Evolutionary conservation across 345 rosid species (phyloP), one percentile per base, ranked within the genome.

Genomic region (Excoecaria cochinchinensis): DNA sequence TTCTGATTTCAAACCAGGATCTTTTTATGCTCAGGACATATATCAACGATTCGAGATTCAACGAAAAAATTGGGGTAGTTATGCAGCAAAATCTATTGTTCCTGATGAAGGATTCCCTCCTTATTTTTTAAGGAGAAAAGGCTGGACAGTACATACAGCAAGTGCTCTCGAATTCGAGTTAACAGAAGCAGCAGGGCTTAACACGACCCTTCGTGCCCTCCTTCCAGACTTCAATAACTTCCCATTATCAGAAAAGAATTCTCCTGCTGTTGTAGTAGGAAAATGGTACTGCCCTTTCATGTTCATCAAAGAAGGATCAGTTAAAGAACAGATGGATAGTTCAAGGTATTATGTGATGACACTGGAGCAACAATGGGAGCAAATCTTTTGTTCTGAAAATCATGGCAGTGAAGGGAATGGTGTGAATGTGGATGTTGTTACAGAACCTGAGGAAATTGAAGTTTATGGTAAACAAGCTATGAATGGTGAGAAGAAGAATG

Each of bases 221-320:
- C 81, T 78, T 61, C 77, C 81, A 7, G 73, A 61, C 36, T 61
- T 74, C 47, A 69, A 31, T 31, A 31, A 25, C 25, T 61, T 73
- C 57, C 48, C 74, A 19, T 4, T 51, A 38, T 68, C 81, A 38
- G 25, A 72, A 25, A 50, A 4, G 2, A 52, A 42, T 50, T 68
- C 40, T 5, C 3, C 6, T 0, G 17, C 81, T 17, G 50, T 61
- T 38, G 52, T 25, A 55, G 81, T 50, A 55, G 81, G 81, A 51
- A 78, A 69, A 36, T 78, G 81, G 81, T 78, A 78, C 4, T 50
- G 38, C 47, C 81, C 81, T 31, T 78, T 73, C 70, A 73, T 73
- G 63, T 73, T 78, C 10, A 68, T 78, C 17, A 60, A 51, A 46
- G 81, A 78, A 19, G 58, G 61, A 46, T 19, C 21, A 0, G 17